Evolutionary conservation across 2,329 filamentous ascomycete genomes (phyloP).

Genomic region (Aspergillus cejpii): DNA sequence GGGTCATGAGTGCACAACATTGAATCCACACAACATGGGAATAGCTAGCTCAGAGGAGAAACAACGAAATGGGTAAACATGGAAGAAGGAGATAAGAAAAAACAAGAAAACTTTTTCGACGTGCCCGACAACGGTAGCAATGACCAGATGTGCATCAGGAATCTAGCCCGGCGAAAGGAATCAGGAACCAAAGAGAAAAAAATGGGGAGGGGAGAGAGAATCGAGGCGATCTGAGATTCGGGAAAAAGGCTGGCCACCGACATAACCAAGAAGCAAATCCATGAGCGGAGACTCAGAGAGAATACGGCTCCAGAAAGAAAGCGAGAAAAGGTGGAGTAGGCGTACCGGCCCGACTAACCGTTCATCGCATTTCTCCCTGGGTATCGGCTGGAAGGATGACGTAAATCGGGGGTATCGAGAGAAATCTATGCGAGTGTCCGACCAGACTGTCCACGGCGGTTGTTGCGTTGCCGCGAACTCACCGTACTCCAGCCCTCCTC

Average conservation of each 20-base stretch:
- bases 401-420: conserved; percentile 31
- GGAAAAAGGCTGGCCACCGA: conserved; percentile 21
- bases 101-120: conserved; percentile 33
- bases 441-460: conserved; percentile 37
- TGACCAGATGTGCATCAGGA: conserved; percentile 28
- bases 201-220: conserved; percentile 15
- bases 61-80: conserved; percentile 15
- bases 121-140: conserved; percentile 31
- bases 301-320: neutral
- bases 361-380: conserved; percentile 3
- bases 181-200: conserved; percentile 24
- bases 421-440: conserved; percentile 37
- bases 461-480: conserved; percentile 40
- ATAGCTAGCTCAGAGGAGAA: conserved; percentile 26
- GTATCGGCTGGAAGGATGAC: conserved; percentile 13
- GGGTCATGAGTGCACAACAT: conserved; percentile 30
- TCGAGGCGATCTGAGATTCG: conserved; percentile 11
- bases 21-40: conserved; percentile 30
- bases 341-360: neutral
- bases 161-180: conserved; percentile 26
- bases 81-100: conserved; percentile 12
- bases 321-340: neutral
- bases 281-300: conserved; percentile 7
- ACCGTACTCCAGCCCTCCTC: conserved; percentile 47
- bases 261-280: conserved; percentile 20